phyloP scores from a whole-genome alignment of 2,329 filamentous ascomycete species.

The Berkeleyomyces basicola region DNA sequence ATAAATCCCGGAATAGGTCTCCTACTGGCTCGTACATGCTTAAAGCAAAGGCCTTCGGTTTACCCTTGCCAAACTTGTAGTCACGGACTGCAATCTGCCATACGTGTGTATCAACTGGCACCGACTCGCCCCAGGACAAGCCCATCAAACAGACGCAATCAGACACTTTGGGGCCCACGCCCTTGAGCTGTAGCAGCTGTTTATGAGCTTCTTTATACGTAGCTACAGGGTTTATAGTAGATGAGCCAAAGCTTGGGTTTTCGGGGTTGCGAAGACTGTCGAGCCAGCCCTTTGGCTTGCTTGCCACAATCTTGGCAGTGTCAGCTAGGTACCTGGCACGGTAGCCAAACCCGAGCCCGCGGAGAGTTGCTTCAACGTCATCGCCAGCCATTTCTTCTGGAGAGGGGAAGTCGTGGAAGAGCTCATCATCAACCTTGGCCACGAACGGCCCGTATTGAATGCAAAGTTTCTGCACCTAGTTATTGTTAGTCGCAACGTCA shows the following conservation, averaged over 20 bases:
- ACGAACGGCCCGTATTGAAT: conserved; percentile 66
- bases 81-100: conserved; percentile 97
- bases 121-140: conserved; percentile 83
- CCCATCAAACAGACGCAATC: conserved; percentile 97
- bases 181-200: conserved; percentile 59
- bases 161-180: conserved; percentile 90
- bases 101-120: conserved; percentile 93
- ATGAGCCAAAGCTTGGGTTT: conserved; percentile 37
- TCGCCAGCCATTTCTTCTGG: conserved; percentile 55
- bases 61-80: conserved; percentile 79
- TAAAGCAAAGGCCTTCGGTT: conserved; percentile 73
- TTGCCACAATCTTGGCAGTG: conserved; percentile 61
- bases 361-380: conserved; percentile 64
- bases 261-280: conserved; percentile 63
- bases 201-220: conserved; percentile 71
- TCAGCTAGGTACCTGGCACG: conserved; percentile 81
- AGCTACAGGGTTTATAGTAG: conserved; percentile 20
- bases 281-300: conserved; percentile 59
- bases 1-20: conserved; percentile 73
- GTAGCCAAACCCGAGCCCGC: conserved; percentile 83
- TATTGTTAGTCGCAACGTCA: background rate
- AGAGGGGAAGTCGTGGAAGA: conserved; percentile 76
- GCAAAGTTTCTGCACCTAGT: conserved; percentile 69
- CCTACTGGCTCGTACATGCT: conserved; percentile 78
- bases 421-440: conserved; percentile 48